Conservation (phyloP, 148 eudicot species). For the Drosera capensis region DNA sequence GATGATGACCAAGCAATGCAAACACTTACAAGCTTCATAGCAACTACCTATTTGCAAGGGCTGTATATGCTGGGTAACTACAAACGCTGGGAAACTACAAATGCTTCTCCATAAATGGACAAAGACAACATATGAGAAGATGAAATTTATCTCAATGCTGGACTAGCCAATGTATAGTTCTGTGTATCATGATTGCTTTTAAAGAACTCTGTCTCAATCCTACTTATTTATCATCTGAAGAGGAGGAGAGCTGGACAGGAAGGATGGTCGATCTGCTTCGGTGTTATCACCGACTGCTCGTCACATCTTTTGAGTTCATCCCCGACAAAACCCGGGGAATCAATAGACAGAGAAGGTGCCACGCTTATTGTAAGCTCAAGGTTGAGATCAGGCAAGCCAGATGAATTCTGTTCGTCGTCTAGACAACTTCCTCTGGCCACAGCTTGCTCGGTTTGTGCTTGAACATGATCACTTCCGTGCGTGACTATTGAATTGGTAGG, state of each 20-base stretch:
- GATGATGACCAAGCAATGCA: too few relatives aligned
- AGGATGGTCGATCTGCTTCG: background rate
- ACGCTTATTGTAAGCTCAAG: constrained; percentile 1
- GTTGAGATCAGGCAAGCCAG: constrained; percentile 5
- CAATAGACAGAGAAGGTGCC: background rate
- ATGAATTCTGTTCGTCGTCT: background rate
- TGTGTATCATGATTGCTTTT: too few relatives aligned
- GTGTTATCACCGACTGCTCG: background rate
- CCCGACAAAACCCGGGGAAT: background rate
- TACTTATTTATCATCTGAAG: constrained; percentile 1
- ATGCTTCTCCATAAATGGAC: too few relatives aligned
- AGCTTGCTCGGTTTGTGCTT: background rate
- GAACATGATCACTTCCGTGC: too few relatives aligned
- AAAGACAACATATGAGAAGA: too few relatives aligned
- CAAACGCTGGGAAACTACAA: too few relatives aligned
- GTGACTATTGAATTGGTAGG: background rate
- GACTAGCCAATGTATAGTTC: too few relatives aligned
- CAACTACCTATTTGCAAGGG: too few relatives aligned
- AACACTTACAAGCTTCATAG: too few relatives aligned
- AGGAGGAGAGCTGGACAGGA: constrained; percentile 3
- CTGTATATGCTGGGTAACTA: too few relatives aligned
- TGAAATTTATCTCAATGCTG: too few relatives aligned
- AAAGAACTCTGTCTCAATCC: too few relatives aligned
- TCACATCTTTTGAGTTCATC: constrained; percentile 1
- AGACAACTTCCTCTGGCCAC: constrained; percentile 2